These are phyloP conservation scores for Salix brachista DNA, from an alignment of 345 rosid species.

Conservation along the genomic window DNA sequence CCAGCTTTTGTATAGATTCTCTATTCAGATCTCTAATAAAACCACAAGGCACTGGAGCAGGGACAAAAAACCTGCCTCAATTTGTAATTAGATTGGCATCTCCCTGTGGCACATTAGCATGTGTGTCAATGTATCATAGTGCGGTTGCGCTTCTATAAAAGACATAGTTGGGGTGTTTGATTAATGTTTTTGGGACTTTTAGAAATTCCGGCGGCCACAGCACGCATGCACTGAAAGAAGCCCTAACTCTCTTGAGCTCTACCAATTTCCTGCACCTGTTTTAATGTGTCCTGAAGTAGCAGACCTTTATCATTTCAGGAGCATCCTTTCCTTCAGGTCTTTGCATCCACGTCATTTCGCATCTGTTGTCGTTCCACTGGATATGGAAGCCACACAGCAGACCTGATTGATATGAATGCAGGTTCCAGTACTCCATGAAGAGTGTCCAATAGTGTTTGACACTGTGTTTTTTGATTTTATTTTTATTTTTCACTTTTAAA, in stretches of 20 bases:
- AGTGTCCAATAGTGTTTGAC: too few species aligned
- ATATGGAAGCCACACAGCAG: too few species aligned
- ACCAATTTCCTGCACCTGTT: not conserved
- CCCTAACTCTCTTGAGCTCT: not conserved
- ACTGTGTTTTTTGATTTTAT: too few species aligned
- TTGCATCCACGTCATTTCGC: too few species aligned
- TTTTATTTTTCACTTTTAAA: too few species aligned
- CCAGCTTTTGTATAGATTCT: constrained; percentile 11
- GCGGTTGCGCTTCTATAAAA: constrained; percentile 17
- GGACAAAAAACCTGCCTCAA: constrained; percentile 26
- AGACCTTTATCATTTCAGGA: not conserved
- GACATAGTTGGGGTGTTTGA: constrained; percentile 6
- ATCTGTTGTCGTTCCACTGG: too few species aligned
- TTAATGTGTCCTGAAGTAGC: not conserved
- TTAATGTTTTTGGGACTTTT: not conserved
- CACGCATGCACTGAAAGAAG: not conserved
- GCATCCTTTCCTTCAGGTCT: not conserved
- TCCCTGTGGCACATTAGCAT: constrained; percentile 3
- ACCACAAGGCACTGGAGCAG: constrained; percentile 15
- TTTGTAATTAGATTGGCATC: constrained; percentile 24
- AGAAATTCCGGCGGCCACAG: not conserved
- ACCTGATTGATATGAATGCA: too few species aligned
- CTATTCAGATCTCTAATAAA: constrained; percentile 29
- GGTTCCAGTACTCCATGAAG: too few species aligned
- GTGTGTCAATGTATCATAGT: constrained; percentile 22